Evolutionary conservation across 108 stramenopile species (phyloP).

Genomic region (Skeletonema tropicum): DNA sequence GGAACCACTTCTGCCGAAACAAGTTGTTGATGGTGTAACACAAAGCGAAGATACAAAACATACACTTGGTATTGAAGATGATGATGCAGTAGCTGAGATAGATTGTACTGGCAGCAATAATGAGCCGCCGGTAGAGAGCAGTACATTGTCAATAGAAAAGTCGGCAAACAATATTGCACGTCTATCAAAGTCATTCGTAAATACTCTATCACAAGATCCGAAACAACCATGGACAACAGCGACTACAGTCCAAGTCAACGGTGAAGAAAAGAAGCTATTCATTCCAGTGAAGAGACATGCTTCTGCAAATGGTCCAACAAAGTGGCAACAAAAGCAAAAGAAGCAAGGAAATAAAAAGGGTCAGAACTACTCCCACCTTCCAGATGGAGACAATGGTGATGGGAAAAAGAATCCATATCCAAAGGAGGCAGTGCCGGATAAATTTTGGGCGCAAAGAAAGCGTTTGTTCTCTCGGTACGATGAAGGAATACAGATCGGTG

Average conservation of each 20-base stretch:
- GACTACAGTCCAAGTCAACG: constrained; percentile 8
- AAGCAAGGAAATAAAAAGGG: constrained; percentile 1
- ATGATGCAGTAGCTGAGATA: background rate
- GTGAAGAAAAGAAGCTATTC: constrained; percentile 29
- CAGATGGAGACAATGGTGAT: constrained; percentile 60
- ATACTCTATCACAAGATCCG: background rate
- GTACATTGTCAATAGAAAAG: background rate
- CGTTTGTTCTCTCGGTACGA: constrained; percentile 80
- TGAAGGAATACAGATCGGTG: constrained; percentile 77
- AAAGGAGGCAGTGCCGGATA: constrained; percentile 69
- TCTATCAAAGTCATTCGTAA: constrained; percentile 2
- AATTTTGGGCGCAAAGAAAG: constrained; percentile 84
- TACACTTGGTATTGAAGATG: background rate
- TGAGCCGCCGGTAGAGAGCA: background rate
- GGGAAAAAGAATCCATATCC: constrained; percentile 76
- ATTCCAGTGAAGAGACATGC: constrained; percentile 38
- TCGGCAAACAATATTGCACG: constrained; percentile 3
- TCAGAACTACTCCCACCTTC: constrained; percentile 19
- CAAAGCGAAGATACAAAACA: background rate
- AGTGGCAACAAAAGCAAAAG: constrained; percentile 26
- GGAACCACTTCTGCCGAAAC: constrained; percentile 2
- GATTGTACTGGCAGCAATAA: background rate
- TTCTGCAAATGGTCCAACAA: constrained; percentile 35
- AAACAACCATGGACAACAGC: background rate
- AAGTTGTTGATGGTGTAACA: background rate